Evolutionary conservation across 1,284 basidiomycete genomes (phyloP), one percentile per base, ranked within the genome.

Genomic region (Cutaneotrichosporon cyanovorans): DNA sequence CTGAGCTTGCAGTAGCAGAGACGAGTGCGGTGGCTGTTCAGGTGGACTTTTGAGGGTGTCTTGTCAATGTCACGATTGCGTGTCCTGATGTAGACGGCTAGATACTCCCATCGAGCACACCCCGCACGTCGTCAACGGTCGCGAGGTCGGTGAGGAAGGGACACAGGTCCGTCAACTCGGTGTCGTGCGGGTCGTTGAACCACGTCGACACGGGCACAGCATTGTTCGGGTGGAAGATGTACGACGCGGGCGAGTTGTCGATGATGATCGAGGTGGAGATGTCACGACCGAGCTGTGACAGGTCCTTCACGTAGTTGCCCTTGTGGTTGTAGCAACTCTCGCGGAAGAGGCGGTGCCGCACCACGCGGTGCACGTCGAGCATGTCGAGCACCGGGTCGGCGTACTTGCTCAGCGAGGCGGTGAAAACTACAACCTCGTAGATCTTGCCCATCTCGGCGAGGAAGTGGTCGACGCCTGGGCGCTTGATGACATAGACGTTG

Each of bases 261-360:
- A 99, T 81, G 73, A 98, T 98, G 65, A 98, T 97, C 52, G 86
- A 88, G 63, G 93, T 89, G 33, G 80, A 79, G 57, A 97, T 89
- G 7, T 87, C 86, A 22, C 93, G 81, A 31, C 93, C 93, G 34
- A 99, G 78, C 73, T 97, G 95, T 35, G 90, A 96, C 30, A 99
- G 77, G 72, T 99, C 95, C 88, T 98, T 99, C 72, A 99, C 95
- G 68, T 97, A 98, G 74, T 95, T 98, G 45, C 95, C 95, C 72
- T 87, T 86, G 74, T 98, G 95, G 68, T 97, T 97, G 73, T 96
- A 97, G 73, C 93, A 99, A 63, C 88, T 92, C 74, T 99, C 93
- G 50, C 93, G 78, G 82, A 99, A 99, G 44, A 99, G 74, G 46
- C 95, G 80, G 70, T 99, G 93, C n/a, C 86, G 77, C 21, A 98